Percentiles rank a stretch among this genome's conserved stretches.
Evolutionary conservation across 495 filamentous ascomycete genomes (phyloP).

Genomic region (Podospora pseudocomata): DNA sequence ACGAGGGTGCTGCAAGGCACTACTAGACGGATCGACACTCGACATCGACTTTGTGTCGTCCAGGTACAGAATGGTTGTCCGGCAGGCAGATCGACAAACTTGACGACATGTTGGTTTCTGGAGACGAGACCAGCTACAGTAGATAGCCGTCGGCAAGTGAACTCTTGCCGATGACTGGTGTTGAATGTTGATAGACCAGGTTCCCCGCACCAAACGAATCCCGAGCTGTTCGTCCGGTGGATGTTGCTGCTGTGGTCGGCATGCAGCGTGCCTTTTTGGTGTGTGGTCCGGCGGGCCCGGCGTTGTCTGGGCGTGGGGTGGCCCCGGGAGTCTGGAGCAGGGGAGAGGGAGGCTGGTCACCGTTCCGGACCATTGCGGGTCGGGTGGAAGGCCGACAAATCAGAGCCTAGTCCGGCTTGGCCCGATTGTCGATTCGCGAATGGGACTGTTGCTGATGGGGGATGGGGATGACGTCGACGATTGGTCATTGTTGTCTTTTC

Average conservation of each 20-base stretch:
- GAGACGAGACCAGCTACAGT: too few relatives aligned
- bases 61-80: not conserved
- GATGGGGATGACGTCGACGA: conserved; percentile 17
- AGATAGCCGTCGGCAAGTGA: not conserved
- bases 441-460: conserved; percentile 5
- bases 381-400: not conserved
- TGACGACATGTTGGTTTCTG: not conserved
- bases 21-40: not conserved
- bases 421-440: conserved; percentile 6
- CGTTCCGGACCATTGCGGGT: conserved; percentile 2
- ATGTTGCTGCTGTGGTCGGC: not conserved
- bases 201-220: conserved; percentile 7
- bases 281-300: not conserved
- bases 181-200: not conserved
- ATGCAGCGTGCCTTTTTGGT: conserved; percentile 2
- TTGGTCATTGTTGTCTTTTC: not conserved
- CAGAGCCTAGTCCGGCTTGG: conserved; percentile 1
- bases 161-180: not conserved
- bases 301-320: conserved; percentile 5
- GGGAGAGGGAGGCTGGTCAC: not conserved
- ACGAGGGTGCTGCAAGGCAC: not conserved
- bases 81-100: not conserved
- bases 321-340: not conserved
- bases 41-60: not conserved
- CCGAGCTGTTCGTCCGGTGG: not conserved